phyloP scores from a whole-genome alignment of 345 rosid genomes.

The Gossypium longicalyx region DNA sequence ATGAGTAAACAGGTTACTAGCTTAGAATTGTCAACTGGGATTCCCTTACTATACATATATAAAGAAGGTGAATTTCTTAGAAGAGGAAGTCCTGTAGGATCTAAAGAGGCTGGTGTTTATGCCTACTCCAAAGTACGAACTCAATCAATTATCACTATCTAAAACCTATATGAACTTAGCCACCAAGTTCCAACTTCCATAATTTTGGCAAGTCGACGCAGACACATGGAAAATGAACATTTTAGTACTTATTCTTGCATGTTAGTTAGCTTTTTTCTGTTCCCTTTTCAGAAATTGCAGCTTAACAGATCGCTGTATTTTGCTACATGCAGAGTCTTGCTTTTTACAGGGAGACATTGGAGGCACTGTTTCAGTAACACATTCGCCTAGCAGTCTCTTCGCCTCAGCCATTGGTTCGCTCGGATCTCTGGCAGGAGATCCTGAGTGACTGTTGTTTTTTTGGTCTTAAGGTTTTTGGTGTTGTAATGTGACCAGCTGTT shows the following conservation, averaged over 20 bases:
- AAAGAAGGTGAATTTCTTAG: conserved; percentile 58
- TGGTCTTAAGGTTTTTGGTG: no score
- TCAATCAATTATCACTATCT: background rate
- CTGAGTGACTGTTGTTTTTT: no score
- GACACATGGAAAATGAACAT: background rate
- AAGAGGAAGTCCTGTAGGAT: conserved; percentile 58
- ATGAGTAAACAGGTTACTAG: conserved; percentile 39
- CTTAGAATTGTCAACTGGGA: conserved; percentile 60
- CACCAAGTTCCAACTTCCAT: background rate
- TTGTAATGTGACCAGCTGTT: no score
- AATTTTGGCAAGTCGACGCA: background rate
- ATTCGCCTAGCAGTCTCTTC: no score
- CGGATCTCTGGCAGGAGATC: no score
- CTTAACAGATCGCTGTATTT: background rate
- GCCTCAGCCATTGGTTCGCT: no score
- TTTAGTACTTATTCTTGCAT: background rate
- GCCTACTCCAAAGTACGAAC: conserved; percentile 55
- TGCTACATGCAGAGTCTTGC: background rate
- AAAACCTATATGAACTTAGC: background rate
- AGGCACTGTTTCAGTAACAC: background rate
- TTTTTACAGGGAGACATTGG: background rate
- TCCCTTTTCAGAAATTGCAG: background rate
- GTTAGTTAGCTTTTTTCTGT: background rate
- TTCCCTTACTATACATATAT: conserved; percentile 63
- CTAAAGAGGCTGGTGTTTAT: conserved; percentile 64